These are phyloP conservation scores for Phaseolus lunatus DNA, from an alignment of 306 rosid species.

Conservation along the genomic window DNA sequence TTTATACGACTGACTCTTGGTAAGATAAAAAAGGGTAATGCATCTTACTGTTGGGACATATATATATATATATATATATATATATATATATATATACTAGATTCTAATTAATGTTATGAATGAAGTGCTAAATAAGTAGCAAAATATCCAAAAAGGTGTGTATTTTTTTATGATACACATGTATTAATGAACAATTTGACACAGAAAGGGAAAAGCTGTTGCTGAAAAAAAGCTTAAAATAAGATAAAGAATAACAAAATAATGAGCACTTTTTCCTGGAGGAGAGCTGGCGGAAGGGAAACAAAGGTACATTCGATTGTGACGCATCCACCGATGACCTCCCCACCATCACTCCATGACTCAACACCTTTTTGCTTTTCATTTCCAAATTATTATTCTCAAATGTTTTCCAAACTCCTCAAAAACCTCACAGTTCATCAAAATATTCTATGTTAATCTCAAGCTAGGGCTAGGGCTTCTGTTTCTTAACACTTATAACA, in stretches of 20 bases:
- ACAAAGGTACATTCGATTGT: slow-evolving; percentile 71
- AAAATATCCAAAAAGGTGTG: slow-evolving; percentile 32
- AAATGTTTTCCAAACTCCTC: slow-evolving; percentile 9
- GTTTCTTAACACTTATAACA: slow-evolving; percentile 33
- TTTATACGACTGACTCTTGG: too few relatives aligned
- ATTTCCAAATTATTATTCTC: slow-evolving; percentile 42
- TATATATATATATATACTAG: too few relatives aligned
- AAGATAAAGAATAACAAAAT: slow-evolving; percentile 46
- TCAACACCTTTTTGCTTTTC: slow-evolving; percentile 59
- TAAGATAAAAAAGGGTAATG: too few relatives aligned
- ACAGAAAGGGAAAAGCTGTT: slow-evolving; percentile 20
- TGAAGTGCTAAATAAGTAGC: slow-evolving; percentile 22
- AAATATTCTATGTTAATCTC: slow-evolving; percentile 14
- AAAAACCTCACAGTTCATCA: slow-evolving; percentile 16
- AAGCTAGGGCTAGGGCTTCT: slow-evolving; percentile 50
- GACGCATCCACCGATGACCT: slow-evolving; percentile 82
- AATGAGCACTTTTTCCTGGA: slow-evolving; percentile 45
- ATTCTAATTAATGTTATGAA: too few relatives aligned
- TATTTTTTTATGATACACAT: slow-evolving; percentile 27
- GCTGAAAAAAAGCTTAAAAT: slow-evolving; percentile 20
- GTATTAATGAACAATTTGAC: slow-evolving; percentile 35
- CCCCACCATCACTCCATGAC: slow-evolving; percentile 65
- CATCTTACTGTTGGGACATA: too few relatives aligned
- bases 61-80: too few relatives aligned
- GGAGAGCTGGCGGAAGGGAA: slow-evolving; percentile 53